Evolutionary conservation across 2,329 filamentous ascomycete genomes (phyloP), one percentile per base, ranked within the genome.

Genomic region (Boeremia lycopersici): DNA sequence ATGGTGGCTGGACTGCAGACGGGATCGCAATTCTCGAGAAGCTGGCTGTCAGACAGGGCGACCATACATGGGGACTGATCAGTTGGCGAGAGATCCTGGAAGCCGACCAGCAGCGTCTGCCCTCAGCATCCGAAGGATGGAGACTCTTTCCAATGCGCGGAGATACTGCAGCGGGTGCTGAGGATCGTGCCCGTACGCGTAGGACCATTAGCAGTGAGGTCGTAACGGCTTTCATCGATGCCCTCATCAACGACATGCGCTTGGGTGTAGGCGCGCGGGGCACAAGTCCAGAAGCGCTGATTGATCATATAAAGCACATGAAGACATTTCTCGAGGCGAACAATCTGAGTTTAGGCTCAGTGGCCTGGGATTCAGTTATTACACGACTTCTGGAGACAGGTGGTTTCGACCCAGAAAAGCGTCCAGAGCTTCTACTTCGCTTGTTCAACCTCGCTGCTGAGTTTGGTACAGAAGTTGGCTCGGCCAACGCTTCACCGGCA

Each of bases 141-240:
- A 61, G 50, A 7, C 49, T 70, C 2, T 69, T 74, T 36, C 54
- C 57, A 13, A 60, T 58, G 54, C 56, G 43, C n/a, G 57, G 56
- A 17, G 56, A 63, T 30, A 50, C 45, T 19, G 52, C 56, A n/a
- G 56, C 62, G 19, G 63, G 63, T 23, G 49, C 57, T 15, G 48
- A 70, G 45, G 68, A 70, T 35, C 65, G 68, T 39, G 62, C 61
- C 9, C 63, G 66, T 34, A 74, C 78, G 9, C 69, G 71, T 33
- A 71, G 76, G 44, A 85, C 82, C 0, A 79, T 88, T 62, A 86
- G 84, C 63, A 76, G 77, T 36, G 85, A 88, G 69, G 78, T 87
- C 10, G 77, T 86, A 25, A 74, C 79, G 46, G 81, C 82, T 6
- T 78, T 85, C 35, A 72, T 85, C 28, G 82, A 85, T 61, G 81